Conservation (phyloP, 164 flowering plant species). For the Tinospora cordifolia region DNA sequence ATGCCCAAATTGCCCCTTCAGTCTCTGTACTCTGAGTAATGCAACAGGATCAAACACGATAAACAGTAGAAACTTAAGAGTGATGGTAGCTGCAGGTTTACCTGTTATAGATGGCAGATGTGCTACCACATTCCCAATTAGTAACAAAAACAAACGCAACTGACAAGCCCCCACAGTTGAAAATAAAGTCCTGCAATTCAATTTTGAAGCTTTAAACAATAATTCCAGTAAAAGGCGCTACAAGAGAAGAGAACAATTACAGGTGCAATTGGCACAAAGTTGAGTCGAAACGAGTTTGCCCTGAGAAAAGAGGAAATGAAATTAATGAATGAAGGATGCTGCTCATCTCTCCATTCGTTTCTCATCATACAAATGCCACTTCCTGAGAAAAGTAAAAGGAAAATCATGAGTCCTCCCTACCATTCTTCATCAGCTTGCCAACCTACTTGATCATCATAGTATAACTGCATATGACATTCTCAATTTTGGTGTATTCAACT, state of each 20-base stretch:
- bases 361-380: slow-evolving; percentile 86
- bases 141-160: slow-evolving; percentile 85
- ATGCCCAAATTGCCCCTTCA: slow-evolving; percentile 73
- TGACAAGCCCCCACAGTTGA: slow-evolving; percentile 86
- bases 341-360: slow-evolving; percentile 68
- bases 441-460: background rate
- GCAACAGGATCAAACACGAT: slow-evolving; percentile 9
- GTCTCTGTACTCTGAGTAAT: slow-evolving; percentile 51
- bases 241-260: slow-evolving; percentile 30
- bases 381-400: background rate
- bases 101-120: slow-evolving; percentile 50
- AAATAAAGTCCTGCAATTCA: slow-evolving; percentile 72
- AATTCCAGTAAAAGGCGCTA: background rate
- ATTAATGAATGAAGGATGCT: slow-evolving; percentile 62
- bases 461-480: background rate
- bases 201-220: slow-evolving; percentile 6
- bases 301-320: slow-evolving; percentile 68
- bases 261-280: slow-evolving; percentile 64
- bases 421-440: background rate
- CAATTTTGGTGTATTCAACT: background rate
- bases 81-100: slow-evolving; percentile 10
- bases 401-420: background rate
- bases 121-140: slow-evolving; percentile 40
- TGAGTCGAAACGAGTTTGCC: slow-evolving; percentile 70
- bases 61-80: slow-evolving; percentile 6